Evolutionary conservation across 1,284 basidiomycete species (phyloP).

Genomic region (Lignosus rhinocerotis): DNA sequence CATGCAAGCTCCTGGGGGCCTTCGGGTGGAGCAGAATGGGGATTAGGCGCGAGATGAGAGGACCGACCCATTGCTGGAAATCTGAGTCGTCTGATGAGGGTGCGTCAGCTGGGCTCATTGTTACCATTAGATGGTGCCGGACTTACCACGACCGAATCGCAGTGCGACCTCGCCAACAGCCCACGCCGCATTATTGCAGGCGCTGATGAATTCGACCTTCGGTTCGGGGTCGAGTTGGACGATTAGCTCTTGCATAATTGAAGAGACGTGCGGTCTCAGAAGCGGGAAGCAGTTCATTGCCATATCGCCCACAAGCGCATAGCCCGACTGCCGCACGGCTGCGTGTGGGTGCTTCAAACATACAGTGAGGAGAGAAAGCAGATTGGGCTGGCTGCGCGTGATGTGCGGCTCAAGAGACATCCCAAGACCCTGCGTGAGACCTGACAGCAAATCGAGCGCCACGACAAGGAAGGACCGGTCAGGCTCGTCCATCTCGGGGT

Average conservation of each 20-base stretch:
- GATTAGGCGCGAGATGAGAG: constrained; percentile 85
- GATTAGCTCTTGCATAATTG: constrained; percentile 90
- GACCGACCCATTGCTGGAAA: constrained; percentile 87
- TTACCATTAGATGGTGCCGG: background rate
- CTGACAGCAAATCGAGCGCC: constrained; percentile 93
- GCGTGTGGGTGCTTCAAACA: constrained; percentile 95
- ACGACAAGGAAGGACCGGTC: constrained; percentile 97
- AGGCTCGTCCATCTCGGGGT: constrained; percentile 88
- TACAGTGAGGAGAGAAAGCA: constrained; percentile 78
- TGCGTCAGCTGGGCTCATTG: constrained; percentile 8
- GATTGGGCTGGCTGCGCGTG: constrained; percentile 65
- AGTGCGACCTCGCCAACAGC: constrained; percentile 96
- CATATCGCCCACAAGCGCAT: constrained; percentile 96
- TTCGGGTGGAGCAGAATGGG: constrained; percentile 92
- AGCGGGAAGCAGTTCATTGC: constrained; percentile 94
- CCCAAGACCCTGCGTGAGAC: constrained; percentile 93
- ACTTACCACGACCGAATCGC: constrained; percentile 75
- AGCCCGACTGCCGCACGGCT: constrained; percentile 94
- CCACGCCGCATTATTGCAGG: constrained; percentile 99
- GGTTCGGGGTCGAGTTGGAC: constrained; percentile 90
- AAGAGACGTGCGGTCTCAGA: constrained; percentile 81
- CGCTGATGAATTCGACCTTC: constrained; percentile 90
- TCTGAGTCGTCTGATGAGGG: constrained; percentile 64
- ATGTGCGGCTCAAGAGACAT: constrained; percentile 76
- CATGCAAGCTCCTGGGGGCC: constrained; percentile 91